Percentiles rank a stretch among this genome's conserved stretches.
Evolutionary conservation across 2,329 filamentous ascomycete genomes (phyloP).

Genomic region (Neofusicoccum sp.): DNA sequence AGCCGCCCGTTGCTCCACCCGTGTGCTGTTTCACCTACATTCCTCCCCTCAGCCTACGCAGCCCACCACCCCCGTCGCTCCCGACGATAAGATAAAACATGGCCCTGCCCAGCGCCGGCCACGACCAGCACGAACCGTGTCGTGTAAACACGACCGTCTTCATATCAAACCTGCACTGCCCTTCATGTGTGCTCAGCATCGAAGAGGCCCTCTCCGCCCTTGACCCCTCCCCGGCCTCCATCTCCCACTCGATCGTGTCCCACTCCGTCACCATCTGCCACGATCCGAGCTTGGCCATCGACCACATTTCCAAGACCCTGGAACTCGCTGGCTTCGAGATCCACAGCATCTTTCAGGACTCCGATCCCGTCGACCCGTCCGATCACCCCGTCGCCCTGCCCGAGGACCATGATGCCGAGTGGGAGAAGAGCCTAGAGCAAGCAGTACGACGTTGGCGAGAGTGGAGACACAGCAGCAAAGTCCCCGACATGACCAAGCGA

Average conservation of each 20-base stretch:
- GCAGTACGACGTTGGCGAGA: conserved; percentile 35
- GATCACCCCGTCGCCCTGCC: conserved; percentile 10
- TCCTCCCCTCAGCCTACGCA: conserved; percentile 2
- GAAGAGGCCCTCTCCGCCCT: conserved; percentile 57
- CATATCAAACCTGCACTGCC: conserved; percentile 76
- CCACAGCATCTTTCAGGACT: conserved; percentile 48
- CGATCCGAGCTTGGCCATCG: conserved; percentile 43
- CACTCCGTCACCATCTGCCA: conserved; percentile 68
- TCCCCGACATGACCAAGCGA: conserved; percentile 33
- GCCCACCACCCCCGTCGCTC: conserved; percentile 22
- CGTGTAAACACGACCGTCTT: conserved; percentile 60
- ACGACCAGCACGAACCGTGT: conserved; percentile 21
- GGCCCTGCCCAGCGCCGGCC: conserved; percentile 20
- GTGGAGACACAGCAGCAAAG: conserved; percentile 22
- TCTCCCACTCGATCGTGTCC: conserved; percentile 72
- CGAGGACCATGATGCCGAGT: conserved; percentile 28
- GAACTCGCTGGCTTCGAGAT: conserved; percentile 63
- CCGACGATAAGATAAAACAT: conserved; percentile 24
- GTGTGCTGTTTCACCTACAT: conserved; percentile 9
- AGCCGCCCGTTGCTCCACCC: conserved; percentile 2
- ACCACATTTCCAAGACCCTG: conserved; percentile 49
- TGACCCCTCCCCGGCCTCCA: conserved; percentile 55
- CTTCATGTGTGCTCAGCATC: conserved; percentile 71
- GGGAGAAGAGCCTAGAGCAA: conserved; percentile 39
- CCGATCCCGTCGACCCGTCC: conserved; percentile 25